A percentile compares a stretch with the other conserved stretches of the same genome.
Evolutionary conservation across 805 yeast genomes (phyloP).

Genomic region (Ogataea ganodermae): DNA sequence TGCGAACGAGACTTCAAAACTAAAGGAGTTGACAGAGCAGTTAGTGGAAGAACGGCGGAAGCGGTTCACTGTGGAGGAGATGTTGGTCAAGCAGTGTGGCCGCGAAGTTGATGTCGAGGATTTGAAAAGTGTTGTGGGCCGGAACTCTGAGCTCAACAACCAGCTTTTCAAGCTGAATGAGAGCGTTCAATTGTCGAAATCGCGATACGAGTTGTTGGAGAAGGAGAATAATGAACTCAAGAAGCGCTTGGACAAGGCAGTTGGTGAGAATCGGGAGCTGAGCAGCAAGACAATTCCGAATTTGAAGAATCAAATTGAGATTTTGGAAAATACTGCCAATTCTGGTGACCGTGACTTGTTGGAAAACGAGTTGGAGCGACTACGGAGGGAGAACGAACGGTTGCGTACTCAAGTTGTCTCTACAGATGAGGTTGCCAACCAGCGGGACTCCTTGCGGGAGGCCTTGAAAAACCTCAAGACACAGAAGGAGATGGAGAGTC

Average conservation of each 20-base stretch:
- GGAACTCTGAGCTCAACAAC: slow-evolving; percentile 53
- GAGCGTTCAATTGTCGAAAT: slow-evolving; percentile 45
- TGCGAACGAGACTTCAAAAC: slow-evolving; percentile 40
- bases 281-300: slow-evolving; percentile 47
- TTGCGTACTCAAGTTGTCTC: slow-evolving; percentile 37
- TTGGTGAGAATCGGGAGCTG: slow-evolving; percentile 43
- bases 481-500: slow-evolving; percentile 29
- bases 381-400: slow-evolving; percentile 35
- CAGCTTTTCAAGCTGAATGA: slow-evolving; percentile 52
- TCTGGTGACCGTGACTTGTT: slow-evolving; percentile 11
- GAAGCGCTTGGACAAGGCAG: slow-evolving; percentile 42
- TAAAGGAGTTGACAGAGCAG: slow-evolving; percentile 56
- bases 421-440: slow-evolving; percentile 27
- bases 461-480: slow-evolving; percentile 33
- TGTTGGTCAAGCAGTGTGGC: slow-evolving; percentile 48
- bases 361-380: slow-evolving; percentile 30
- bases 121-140: slow-evolving; percentile 55
- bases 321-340: slow-evolving; percentile 29
- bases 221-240: slow-evolving; percentile 40
- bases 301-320: slow-evolving; percentile 43
- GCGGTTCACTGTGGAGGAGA: slow-evolving; percentile 72
- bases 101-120: slow-evolving; percentile 50
- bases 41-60: slow-evolving; percentile 65
- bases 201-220: slow-evolving; percentile 44
- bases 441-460: slow-evolving; percentile 34